Conservation (phyloP, 2,329 filamentous ascomycete species). For the Neocatenulostroma microsporum region DNA sequence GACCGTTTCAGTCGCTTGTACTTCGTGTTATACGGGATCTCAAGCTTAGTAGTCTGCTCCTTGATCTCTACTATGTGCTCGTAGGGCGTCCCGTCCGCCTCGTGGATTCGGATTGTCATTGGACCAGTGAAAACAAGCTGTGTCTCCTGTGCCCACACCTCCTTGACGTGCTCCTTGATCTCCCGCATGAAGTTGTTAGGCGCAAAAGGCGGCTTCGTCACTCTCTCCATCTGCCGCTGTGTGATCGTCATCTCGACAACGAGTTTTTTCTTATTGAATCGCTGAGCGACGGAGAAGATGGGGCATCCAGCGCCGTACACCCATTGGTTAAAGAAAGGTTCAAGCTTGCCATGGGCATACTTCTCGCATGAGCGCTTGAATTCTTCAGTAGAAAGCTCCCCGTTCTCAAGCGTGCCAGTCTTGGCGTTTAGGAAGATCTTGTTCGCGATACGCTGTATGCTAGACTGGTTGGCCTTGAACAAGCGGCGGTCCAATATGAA, state of each 20-base stretch:
- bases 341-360: slow-evolving; percentile 75
- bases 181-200: slow-evolving; percentile 75
- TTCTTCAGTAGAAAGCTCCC: slow-evolving; percentile 62
- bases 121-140: slow-evolving; percentile 78
- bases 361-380: slow-evolving; percentile 85
- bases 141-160: slow-evolving; percentile 54
- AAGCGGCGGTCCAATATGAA: slow-evolving; percentile 90
- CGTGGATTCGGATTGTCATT: slow-evolving; percentile 96
- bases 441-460: slow-evolving; percentile 74
- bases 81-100: slow-evolving; percentile 95
- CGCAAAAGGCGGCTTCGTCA: slow-evolving; percentile 52
- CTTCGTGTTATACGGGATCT: slow-evolving; percentile 98
- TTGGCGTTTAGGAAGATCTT: slow-evolving; percentile 80
- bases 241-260: slow-evolving; percentile 86
- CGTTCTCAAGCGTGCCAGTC: slow-evolving; percentile 65
- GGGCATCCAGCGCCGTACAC: slow-evolving; percentile 82
- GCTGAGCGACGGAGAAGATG: slow-evolving; percentile 73
- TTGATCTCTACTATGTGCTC: slow-evolving; percentile 97
- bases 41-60: slow-evolving; percentile 74
- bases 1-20: slow-evolving; percentile 95
- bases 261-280: slow-evolving; percentile 96
- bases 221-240: slow-evolving; percentile 60
- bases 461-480: slow-evolving; percentile 76
- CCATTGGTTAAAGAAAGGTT: slow-evolving; percentile 92
- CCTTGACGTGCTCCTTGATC: slow-evolving; percentile 69